Conservation (phyloP, 257 asterid genomes). For the Solanum phureja region DNA sequence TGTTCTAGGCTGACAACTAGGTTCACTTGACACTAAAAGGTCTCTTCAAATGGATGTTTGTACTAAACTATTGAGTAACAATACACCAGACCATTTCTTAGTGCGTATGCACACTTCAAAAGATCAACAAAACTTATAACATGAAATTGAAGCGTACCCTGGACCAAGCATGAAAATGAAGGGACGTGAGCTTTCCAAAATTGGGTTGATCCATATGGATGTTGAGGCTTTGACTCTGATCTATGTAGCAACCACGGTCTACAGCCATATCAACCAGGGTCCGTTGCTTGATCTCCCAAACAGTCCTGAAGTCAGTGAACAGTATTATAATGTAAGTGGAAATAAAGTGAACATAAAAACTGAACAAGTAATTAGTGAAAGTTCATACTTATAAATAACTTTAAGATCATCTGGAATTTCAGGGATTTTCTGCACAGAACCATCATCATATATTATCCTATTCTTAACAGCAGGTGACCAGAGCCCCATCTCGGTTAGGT, state of each 20-base stretch:
- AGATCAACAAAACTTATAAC: not conserved
- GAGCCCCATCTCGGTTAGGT: constrained; percentile 87
- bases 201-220: constrained; percentile 94
- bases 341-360: not conserved
- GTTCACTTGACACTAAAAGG: not conserved
- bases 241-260: constrained; percentile 95
- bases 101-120: not conserved
- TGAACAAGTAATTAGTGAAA: not conserved
- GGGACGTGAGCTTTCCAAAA: constrained; percentile 80
- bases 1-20: not conserved
- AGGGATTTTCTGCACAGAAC: constrained; percentile 78
- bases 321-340: not conserved
- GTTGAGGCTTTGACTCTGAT: constrained; percentile 93
- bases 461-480: constrained; percentile 87
- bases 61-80: not conserved
- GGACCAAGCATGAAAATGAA: constrained; percentile 88
- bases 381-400: constrained; percentile 72
- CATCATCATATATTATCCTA: constrained; percentile 71
- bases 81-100: not conserved
- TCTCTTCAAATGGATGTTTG: not conserved
- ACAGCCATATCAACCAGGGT: constrained; percentile 89
- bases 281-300: constrained; percentile 92
- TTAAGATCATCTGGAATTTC: constrained; percentile 69
- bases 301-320: constrained; percentile 42
- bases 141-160: constrained; percentile 26